Evolutionary conservation across 2,329 filamentous ascomycete species (phyloP).

Genomic region (Phaeosphaeriaceae sp.): DNA sequence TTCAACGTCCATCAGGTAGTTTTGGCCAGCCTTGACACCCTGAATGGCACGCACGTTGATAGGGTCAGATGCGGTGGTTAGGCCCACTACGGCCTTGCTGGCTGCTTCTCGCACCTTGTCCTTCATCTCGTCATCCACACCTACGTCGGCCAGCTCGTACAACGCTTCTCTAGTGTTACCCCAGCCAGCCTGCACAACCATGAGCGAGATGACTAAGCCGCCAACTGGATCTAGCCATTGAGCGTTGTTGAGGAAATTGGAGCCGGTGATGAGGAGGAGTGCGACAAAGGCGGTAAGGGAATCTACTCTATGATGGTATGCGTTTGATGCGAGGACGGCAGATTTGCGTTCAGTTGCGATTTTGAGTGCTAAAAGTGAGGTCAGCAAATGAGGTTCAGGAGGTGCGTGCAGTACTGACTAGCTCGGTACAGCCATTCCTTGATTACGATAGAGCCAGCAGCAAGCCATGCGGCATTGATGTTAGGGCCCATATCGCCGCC

Average conservation of each 20-base stretch:
- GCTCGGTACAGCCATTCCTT: slow-evolving; percentile 98
- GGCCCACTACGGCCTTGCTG: slow-evolving; percentile 40
- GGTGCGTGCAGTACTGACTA: slow-evolving; percentile 62
- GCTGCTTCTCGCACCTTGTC: slow-evolving; percentile 70
- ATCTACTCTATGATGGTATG: slow-evolving; percentile 94
- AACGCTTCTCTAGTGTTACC: slow-evolving; percentile 83
- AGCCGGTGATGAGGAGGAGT: slow-evolving; percentile 84
- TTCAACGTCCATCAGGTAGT: slow-evolving; percentile 91
- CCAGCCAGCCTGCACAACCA: slow-evolving; percentile 90
- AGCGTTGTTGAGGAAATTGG: slow-evolving; percentile 83
- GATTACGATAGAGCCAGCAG: slow-evolving; percentile 83
- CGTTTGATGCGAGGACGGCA: slow-evolving; percentile 93
- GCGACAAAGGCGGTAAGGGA: slow-evolving; percentile 95
- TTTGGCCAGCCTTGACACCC: slow-evolving; percentile 94
- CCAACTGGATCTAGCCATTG: slow-evolving; percentile 95
- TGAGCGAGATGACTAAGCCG: slow-evolving; percentile 86
- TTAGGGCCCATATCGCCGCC: slow-evolving; percentile 71
- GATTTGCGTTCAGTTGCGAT: slow-evolving; percentile 93
- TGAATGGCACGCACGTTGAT: slow-evolving; percentile 79
- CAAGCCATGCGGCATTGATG: slow-evolving; percentile 93
- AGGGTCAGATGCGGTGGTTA: slow-evolving; percentile 59
- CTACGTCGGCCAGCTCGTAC: slow-evolving; percentile 87
- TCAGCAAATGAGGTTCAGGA: slow-evolving; percentile 25
- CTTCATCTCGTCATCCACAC: slow-evolving; percentile 85
- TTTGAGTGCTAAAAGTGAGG: slow-evolving; percentile 77